Conservation (phyloP, 2,329 filamentous ascomycete species). For the Alternaria ethzedia region DNA sequence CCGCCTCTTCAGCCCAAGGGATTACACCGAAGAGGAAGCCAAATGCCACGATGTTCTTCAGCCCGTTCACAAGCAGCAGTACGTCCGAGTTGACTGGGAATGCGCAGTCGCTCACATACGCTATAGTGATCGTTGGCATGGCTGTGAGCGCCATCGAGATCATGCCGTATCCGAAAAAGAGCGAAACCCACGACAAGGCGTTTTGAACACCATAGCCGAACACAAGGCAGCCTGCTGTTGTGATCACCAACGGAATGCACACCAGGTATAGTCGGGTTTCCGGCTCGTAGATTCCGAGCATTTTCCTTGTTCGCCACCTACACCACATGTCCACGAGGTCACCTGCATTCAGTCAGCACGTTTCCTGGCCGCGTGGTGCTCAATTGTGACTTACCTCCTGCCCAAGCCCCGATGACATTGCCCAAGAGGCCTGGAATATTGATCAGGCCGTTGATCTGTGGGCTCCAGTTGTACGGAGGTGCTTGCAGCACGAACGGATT, state of each 20-base stretch:
- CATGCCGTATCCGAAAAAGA: constrained; percentile 58
- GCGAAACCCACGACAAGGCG: constrained; percentile 51
- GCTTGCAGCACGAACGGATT: constrained; percentile 50
- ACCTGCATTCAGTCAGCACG: constrained; percentile 28
- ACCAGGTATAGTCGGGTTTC: constrained; percentile 53
- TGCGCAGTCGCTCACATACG: constrained; percentile 52
- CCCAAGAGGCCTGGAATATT: constrained; percentile 52
- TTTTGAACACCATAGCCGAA: constrained; percentile 55
- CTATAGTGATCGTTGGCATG: constrained; percentile 47
- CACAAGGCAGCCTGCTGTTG: constrained; percentile 52
- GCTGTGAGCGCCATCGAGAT: constrained; percentile 53
- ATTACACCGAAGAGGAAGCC: constrained; percentile 56
- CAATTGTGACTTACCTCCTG: constrained; percentile 34
- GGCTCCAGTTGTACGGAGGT: constrained; percentile 47
- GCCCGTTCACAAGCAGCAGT: constrained; percentile 47
- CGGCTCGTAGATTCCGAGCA: constrained; percentile 55
- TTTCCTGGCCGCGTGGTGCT: neutral
- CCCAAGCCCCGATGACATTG: constrained; percentile 52
- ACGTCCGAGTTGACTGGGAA: constrained; percentile 48
- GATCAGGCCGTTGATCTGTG: constrained; percentile 48
- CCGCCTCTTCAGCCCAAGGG: constrained; percentile 49
- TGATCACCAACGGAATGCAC: constrained; percentile 51
- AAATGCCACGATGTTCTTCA: constrained; percentile 58
- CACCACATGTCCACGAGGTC: constrained; percentile 54
- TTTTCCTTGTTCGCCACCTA: constrained; percentile 49